Base-by-base conservation (phyloP, 176 grass and related monocot genomes). In the Hsuehochloa calcarea region DNA sequence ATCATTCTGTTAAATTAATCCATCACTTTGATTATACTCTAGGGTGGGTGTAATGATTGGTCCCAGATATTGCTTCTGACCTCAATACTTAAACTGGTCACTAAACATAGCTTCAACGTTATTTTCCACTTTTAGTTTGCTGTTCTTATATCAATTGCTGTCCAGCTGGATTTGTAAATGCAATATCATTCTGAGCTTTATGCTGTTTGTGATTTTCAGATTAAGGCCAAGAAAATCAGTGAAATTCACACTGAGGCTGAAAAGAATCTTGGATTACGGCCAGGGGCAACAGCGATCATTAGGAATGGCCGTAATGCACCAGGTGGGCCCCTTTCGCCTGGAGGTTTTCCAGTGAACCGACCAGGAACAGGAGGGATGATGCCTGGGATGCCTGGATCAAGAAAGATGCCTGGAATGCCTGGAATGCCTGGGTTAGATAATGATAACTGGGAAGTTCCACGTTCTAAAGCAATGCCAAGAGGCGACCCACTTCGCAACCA, bases 391-490 rank as follows among this genome's bases (percentile, higher is more conserved):
- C 96, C 96, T 75, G 91, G 93, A 34, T 61, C 86, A 65, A 93
- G 96, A 92, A 99, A 94, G 81, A 99, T 99, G 96, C 96, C 96
- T 71, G 96, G 96, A 19, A 99, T 99, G 96, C 96, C 96, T 71
- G 96, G 96, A 19, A 98, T 98, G 96, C 96, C 93, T 85, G 93
- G 91, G 20, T 80, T 94, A 65, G 96, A 96, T 26, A 79, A 86
- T 81, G 96, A 94, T 79, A 95, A 92, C 77, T 99, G 96, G 96
- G 96, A 99, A 87, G 90, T 96, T 89, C 91, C 86, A 7, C 96
- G 88, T 66, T 88, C 91, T 81, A 99, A 75, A 80, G 94, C 96
- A 49, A 92, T 92, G 93, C 66, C 88, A 27, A 96, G 88, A 92
- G 93, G 90, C 3, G 91, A 91, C 20, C 23, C 59, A 13, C 55